Conservation (phyloP, 164 flowering plant species). For the Magnolia kwangsiensis region DNA sequence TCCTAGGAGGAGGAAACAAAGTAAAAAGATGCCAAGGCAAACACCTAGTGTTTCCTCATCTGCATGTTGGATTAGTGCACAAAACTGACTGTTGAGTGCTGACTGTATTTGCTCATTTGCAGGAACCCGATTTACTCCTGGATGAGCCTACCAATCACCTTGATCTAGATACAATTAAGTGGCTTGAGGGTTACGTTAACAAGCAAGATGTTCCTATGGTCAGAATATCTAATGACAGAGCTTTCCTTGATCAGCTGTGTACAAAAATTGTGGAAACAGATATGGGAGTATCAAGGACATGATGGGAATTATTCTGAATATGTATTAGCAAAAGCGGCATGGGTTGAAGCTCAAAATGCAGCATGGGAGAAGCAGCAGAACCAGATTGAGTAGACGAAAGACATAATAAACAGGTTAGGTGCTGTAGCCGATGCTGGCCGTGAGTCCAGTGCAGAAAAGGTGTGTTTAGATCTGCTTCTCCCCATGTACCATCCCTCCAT, state of each 20-base stretch:
- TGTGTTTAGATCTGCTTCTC: constrained; percentile 13
- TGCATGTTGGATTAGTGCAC: constrained; percentile 19
- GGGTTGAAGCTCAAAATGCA: constrained; percentile 85
- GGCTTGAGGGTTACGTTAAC: constrained; percentile 92
- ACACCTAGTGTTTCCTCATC: constrained; percentile 70
- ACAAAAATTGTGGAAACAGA: constrained; percentile 98
- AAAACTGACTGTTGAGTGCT: background rate
- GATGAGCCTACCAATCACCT: constrained; percentile 99
- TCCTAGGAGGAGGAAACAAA: constrained; percentile 45
- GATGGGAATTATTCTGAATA: constrained; percentile 89
- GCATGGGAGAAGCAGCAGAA: constrained; percentile 99
- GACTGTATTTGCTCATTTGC: constrained; percentile 19
- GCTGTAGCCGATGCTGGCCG: constrained; percentile 96
- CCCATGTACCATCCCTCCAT: background rate
- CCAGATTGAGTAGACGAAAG: constrained; percentile 81
- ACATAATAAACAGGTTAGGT: constrained; percentile 56
- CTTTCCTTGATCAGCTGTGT: constrained; percentile 95
- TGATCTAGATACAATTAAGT: constrained; percentile 95
- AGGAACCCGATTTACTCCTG: constrained; percentile 96
- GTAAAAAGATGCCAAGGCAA: constrained; percentile 50
- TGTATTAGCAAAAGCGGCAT: constrained; percentile 66
- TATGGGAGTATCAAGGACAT: constrained; percentile 92
- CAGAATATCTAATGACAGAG: constrained; percentile 97
- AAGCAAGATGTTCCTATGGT: constrained; percentile 96
- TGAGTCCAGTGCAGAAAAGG: constrained; percentile 98